Conservation (phyloP, 2,329 filamentous ascomycete genomes). For the Colletotrichum salicis region DNA sequence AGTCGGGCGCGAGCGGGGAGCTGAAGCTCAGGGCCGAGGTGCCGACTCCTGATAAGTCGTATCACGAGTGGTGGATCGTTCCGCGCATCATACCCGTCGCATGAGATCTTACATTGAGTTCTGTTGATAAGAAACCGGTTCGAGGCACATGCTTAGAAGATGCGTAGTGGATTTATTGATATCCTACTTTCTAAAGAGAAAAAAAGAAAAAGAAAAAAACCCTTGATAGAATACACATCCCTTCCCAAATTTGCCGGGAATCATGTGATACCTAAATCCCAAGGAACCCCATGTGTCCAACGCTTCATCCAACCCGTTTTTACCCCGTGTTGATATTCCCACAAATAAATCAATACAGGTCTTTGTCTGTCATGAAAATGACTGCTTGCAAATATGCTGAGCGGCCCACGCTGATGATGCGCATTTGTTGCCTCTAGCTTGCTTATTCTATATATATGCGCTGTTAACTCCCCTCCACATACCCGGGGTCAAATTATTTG, state of each 20-base stretch:
- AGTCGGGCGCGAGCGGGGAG: slow-evolving; percentile 39
- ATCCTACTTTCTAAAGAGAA: slow-evolving; percentile 9
- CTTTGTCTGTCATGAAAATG: background rate
- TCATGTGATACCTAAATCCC: slow-evolving; percentile 22
- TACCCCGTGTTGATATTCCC: slow-evolving; percentile 14
- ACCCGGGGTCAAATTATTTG: background rate
- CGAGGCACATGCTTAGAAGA: slow-evolving; percentile 7
- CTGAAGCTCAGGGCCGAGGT: slow-evolving; percentile 62
- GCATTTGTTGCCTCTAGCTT: slow-evolving; percentile 18
- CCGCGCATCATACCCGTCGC: slow-evolving; percentile 55
- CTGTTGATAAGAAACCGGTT: no score
- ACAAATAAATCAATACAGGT: slow-evolving; percentile 23
- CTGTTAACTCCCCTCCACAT: slow-evolving; percentile 6
- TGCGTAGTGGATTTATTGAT: slow-evolving; percentile 7
- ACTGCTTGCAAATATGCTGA: slow-evolving; percentile 16
- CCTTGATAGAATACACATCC: slow-evolving; percentile 1
- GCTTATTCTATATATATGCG: slow-evolving; percentile 24
- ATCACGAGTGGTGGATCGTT: slow-evolving; percentile 75
- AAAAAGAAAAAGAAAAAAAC: background rate
- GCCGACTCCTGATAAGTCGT: slow-evolving; percentile 62
- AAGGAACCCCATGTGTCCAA: background rate
- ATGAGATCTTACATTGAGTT: background rate
- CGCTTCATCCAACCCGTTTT: slow-evolving; percentile 6
- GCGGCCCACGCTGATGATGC: slow-evolving; percentile 3
- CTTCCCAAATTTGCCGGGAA: background rate